These are phyloP conservation scores for Candida namnaoensis DNA, from an alignment of 805 yeast genomes.

Conservation along the genomic window DNA sequence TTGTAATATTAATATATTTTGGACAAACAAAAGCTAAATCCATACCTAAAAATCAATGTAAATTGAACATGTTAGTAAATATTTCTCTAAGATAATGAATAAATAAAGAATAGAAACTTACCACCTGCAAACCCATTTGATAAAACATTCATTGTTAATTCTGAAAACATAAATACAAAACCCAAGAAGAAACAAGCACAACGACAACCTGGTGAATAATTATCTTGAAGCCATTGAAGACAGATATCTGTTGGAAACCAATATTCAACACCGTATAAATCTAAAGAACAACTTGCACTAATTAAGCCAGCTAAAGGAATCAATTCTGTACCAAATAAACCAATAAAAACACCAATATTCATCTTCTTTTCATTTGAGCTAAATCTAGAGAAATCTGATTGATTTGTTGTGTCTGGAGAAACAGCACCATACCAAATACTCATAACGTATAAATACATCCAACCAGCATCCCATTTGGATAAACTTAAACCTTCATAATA, in stretches of 20 bases:
- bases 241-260: conserved; percentile 24
- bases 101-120: conserved; percentile 27
- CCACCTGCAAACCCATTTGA: conserved; percentile 25
- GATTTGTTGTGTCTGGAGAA: conserved; percentile 24
- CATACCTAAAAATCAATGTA: conserved; percentile 40
- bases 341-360: conserved; percentile 18
- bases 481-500: conserved; percentile 21
- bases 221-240: conserved; percentile 22
- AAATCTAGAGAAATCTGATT: conserved; percentile 25
- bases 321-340: conserved; percentile 19
- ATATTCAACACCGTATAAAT: conserved; percentile 19
- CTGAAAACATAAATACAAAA: conserved; percentile 19
- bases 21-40: conserved; percentile 23
- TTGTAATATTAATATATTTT: conserved; percentile 21
- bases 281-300: conserved; percentile 21
- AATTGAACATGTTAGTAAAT: conserved; percentile 29
- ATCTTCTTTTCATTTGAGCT: conserved; percentile 18
- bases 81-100: conserved; percentile 24
- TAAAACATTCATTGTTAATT: conserved; percentile 20
- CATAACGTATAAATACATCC: conserved; percentile 24
- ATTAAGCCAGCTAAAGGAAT: conserved; percentile 25
- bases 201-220: conserved; percentile 19
- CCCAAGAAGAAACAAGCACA: conserved; percentile 26
- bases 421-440: conserved; percentile 23
- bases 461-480: conserved; percentile 19